Percentiles rank a stretch among this genome's conserved stretches.
phyloP scores from a whole-genome alignment of 2,329 filamentous ascomycete genomes.

The Westerdykella ornata region DNA sequence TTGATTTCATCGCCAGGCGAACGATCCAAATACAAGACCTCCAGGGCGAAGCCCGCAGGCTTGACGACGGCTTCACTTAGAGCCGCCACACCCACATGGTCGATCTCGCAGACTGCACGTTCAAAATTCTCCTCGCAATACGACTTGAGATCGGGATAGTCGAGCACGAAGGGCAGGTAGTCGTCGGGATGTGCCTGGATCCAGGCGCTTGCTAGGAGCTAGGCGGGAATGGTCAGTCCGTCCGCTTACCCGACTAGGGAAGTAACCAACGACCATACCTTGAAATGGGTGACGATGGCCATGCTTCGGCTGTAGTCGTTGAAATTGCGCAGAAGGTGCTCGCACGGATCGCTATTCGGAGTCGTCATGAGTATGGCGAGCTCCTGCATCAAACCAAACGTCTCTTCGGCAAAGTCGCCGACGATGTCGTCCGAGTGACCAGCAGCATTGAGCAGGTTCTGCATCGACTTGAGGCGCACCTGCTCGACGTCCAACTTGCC shows the following conservation, averaged over 20 bases:
- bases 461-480: conserved; percentile 63
- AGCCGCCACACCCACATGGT: conserved; percentile 75
- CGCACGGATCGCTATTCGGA: conserved; percentile 47
- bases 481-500: conserved; percentile 63
- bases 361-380: conserved; percentile 53
- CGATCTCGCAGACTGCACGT: conserved; percentile 73
- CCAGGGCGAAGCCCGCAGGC: conserved; percentile 69
- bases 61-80: conserved; percentile 74
- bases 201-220: conserved; percentile 77
- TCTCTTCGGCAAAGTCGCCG: conserved; percentile 78
- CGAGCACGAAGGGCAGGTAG: conserved; percentile 65
- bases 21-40: conserved; percentile 86
- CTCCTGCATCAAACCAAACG: conserved; percentile 59
- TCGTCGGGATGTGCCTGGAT: conserved; percentile 65
- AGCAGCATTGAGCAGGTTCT: conserved; percentile 60
- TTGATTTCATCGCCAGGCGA: conserved; percentile 73
- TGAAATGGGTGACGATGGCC: conserved; percentile 77
- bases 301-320: conserved; percentile 63
- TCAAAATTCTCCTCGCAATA: conserved; percentile 69
- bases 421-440: conserved; percentile 64
- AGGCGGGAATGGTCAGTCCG: conserved; percentile 14
- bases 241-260: background rate
- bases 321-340: conserved; percentile 59
- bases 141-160: conserved; percentile 49
- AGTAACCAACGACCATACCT: conserved; percentile 40